Evolutionary conservation across 179 eudicot species (phyloP), one percentile per base, ranked within the genome.

Genomic region (Heliamphora ciliata): DNA sequence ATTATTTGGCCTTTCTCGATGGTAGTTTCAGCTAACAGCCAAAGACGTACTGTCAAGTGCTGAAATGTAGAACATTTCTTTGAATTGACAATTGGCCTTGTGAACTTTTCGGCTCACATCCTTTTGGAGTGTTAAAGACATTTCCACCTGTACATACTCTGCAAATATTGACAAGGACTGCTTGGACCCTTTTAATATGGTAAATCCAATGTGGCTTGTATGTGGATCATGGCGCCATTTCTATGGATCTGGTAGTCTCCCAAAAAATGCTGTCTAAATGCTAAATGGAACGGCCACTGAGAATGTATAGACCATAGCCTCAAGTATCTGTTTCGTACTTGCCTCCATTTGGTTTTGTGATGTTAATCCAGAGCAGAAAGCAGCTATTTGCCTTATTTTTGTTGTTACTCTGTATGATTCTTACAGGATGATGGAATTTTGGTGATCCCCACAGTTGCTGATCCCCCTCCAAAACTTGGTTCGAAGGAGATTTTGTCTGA

Each of bases 371-470:
- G 44, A 31, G 40, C 40, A 31, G 40, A 0, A 31, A 31, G 40
- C 13, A 55, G 14, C 21, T 76, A 18, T 60, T 52, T 65, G 72
- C 79, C 72, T 72, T 54, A 21, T 61, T 4, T 46, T 77, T 76
- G 63, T 76, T 72, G 77, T 76, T 80, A 64, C 46, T 18, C 48
- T 77, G 65, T 13, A 31, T 80, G 81, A 40, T 75, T 83, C 85
- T 67, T 81, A 76, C 84, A 96, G 99, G 98, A 94, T 88, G 98
- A 92, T 85, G 94, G 92, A 84, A 85, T 96, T 18, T 87, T 96
- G 84, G 98, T 94, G 8, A 88, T 96, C 69, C 99, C 99, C 59
- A 91, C 98, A 21, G 82, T 87, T 86, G 82, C 89, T 67, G 90
- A 88, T 68, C 90, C 91, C 65, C 96, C 98, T 75, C 89, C 93